Percentiles rank a stretch among this genome's conserved stretches.
phyloP scores from a whole-genome alignment of 1,284 basidiomycete species.

The Afroboletus lepidellus region DNA sequence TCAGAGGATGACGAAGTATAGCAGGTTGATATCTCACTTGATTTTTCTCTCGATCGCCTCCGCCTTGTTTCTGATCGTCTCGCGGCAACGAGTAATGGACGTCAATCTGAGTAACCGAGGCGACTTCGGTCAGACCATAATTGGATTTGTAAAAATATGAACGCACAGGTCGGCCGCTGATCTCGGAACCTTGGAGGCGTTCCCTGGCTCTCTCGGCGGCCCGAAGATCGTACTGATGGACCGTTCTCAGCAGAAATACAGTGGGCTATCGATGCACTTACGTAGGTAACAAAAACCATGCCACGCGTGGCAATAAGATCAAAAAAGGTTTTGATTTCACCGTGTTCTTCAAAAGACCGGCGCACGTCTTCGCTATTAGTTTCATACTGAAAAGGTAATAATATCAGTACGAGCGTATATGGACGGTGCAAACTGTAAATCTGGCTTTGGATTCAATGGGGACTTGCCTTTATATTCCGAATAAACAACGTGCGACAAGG shows the following conservation, averaged over 20 bases:
- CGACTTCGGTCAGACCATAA: neutral
- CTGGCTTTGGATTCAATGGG: slow-evolving; percentile 10
- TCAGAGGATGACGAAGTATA: slow-evolving; percentile 1
- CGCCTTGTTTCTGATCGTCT: slow-evolving; percentile 72
- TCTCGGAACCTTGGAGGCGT: slow-evolving; percentile 80
- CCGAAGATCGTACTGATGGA: slow-evolving; percentile 78
- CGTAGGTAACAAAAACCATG: slow-evolving; percentile 97
- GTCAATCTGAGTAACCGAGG: slow-evolving; percentile 68
- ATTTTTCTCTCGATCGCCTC: slow-evolving; percentile 81
- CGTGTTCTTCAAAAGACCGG: slow-evolving; percentile 84
- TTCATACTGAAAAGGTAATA: slow-evolving; percentile 69
- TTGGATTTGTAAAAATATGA: neutral
- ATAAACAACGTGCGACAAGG: slow-evolving; percentile 96
- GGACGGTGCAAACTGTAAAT: slow-evolving; percentile 9
- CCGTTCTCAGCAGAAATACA: slow-evolving; percentile 7
- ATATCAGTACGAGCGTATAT: slow-evolving; percentile 19
- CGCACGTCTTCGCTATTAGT: slow-evolving; percentile 84
- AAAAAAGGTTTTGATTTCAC: slow-evolving; percentile 96
- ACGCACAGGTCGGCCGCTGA: slow-evolving; percentile 81
- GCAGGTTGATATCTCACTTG: slow-evolving; percentile 54
- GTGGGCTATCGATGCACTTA: slow-evolving; percentile 47
- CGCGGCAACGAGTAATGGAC: slow-evolving; percentile 96
- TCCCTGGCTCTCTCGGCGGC: slow-evolving; percentile 90
- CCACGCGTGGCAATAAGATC: slow-evolving; percentile 92
- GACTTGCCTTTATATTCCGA: slow-evolving; percentile 92